These are phyloP conservation scores for Periglandula ipomoeae DNA, from an alignment of 2,329 filamentous ascomycete genomes.

Conservation along the genomic window DNA sequence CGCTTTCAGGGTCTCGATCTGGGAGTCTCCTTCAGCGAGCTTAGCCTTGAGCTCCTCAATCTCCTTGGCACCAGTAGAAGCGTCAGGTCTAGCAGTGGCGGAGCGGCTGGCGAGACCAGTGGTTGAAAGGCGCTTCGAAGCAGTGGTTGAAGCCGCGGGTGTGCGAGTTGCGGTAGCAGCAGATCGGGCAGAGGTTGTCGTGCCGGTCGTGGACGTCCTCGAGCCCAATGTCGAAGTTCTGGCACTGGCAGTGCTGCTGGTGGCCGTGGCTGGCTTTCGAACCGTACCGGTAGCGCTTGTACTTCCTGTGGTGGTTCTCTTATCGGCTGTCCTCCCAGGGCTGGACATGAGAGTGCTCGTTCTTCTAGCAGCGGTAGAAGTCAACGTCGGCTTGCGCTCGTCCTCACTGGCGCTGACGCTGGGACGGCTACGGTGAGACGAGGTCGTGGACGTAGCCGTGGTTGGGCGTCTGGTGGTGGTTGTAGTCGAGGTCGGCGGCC, in stretches of 20 bases:
- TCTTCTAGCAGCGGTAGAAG: conserved; percentile 29
- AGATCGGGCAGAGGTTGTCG: conserved; percentile 23
- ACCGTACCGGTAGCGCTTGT: conserved; percentile 21
- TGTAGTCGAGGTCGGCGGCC: conserved; percentile 28
- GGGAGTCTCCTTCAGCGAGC: conserved; percentile 46
- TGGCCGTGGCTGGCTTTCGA: conserved; percentile 26
- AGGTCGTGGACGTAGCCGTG: conserved; percentile 26
- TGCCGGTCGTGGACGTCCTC: conserved; percentile 19
- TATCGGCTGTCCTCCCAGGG: conserved; percentile 24
- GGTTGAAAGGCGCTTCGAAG: conserved; percentile 49
- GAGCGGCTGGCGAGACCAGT: conserved; percentile 27
- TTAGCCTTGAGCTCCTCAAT: conserved; percentile 52
- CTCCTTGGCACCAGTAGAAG: conserved; percentile 41
- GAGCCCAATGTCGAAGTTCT: conserved; percentile 24
- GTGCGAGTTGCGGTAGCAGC: conserved; percentile 24
- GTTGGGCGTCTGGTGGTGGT: conserved; percentile 23
- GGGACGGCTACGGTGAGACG: conserved; percentile 36
- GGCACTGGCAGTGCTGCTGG: conserved; percentile 25
- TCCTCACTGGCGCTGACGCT: conserved; percentile 41
- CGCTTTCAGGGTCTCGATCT: conserved; percentile 47
- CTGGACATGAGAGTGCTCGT: conserved; percentile 34
- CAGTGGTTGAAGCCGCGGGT: conserved; percentile 32
- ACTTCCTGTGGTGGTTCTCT: conserved; percentile 26
- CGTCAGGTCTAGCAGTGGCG: conserved; percentile 26
- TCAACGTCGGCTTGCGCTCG: conserved; percentile 35